These are phyloP conservation scores for Penicillium herquei DNA, from an alignment of 495 filamentous ascomycete genomes.

Conservation along the genomic window DNA sequence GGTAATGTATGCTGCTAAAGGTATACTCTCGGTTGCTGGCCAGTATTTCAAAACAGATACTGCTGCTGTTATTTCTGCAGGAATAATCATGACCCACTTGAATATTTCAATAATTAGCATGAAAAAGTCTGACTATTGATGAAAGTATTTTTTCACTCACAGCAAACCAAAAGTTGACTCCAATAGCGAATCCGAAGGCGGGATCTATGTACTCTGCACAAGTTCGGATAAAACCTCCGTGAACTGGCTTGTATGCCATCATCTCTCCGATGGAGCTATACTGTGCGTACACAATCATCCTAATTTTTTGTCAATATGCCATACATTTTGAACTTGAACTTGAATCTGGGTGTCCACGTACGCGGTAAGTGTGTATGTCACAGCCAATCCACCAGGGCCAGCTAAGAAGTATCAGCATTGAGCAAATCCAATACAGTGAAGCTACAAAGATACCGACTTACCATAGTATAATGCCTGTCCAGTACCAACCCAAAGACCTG, in stretches of 20 bases:
- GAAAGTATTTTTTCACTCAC: constrained; percentile 6
- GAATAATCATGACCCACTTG: constrained; percentile 34
- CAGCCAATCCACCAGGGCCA: constrained; percentile 25
- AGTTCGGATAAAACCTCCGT: constrained; percentile 32
- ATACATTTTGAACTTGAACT: no score
- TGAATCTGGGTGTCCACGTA: constrained; percentile 6
- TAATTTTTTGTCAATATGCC: not conserved
- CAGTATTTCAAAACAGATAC: constrained; percentile 28
- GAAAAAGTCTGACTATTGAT: no score
- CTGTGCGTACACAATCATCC: constrained; percentile 28
- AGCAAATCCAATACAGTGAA: not conserved
- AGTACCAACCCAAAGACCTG: constrained; percentile 28
- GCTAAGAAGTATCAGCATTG: constrained; percentile 13
- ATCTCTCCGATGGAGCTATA: constrained; percentile 31
- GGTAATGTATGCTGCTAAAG: constrained; percentile 28
- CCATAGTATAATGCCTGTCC: constrained; percentile 28
- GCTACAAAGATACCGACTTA: constrained; percentile 3
- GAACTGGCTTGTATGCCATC: constrained; percentile 31
- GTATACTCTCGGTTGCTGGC: constrained; percentile 22
- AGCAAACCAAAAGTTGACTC: constrained; percentile 33
- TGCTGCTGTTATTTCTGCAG: constrained; percentile 31
- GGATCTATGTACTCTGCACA: constrained; percentile 31
- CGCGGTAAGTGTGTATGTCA: constrained; percentile 30
- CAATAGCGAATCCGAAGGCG: constrained; percentile 30
- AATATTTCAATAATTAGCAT: not conserved